phyloP scores from a whole-genome alignment of 2,329 filamentous ascomycete genomes.

The Trichophyton mentagrophytes region DNA sequence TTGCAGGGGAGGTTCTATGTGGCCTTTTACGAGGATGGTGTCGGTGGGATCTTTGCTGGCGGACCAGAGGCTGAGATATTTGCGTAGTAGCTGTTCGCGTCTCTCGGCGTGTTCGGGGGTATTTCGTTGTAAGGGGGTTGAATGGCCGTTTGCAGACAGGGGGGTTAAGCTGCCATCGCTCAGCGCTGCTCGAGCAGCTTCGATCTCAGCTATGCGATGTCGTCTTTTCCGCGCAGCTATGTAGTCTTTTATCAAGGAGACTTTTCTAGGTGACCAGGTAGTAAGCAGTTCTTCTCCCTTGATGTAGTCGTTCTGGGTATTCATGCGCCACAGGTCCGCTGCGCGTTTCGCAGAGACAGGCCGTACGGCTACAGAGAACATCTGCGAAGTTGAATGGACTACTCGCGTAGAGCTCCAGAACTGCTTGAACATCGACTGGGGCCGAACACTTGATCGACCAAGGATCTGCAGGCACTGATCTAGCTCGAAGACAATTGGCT shows the following conservation, averaged over 20 bases:
- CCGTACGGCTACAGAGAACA: constrained; percentile 76
- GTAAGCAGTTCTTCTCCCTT: constrained; percentile 83
- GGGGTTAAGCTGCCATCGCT: constrained; percentile 29
- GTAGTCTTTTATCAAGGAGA: constrained; percentile 82
- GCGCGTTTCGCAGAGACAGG: constrained; percentile 83
- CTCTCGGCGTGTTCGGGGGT: constrained; percentile 24
- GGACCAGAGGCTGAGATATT: constrained; percentile 32
- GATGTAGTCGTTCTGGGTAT: constrained; percentile 86
- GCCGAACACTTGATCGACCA: constrained; percentile 69
- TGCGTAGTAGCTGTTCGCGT: constrained; percentile 27
- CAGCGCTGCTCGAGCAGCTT: constrained; percentile 42
- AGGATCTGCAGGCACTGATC: constrained; percentile 73
- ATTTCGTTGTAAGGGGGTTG: constrained; percentile 18
- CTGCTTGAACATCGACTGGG: constrained; percentile 73
- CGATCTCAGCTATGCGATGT: constrained; percentile 64
- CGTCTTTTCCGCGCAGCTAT: constrained; percentile 62
- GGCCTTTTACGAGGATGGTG: constrained; percentile 31
- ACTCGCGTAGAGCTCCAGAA: constrained; percentile 76
- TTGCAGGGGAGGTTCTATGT: constrained; percentile 32
- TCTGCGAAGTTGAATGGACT: constrained; percentile 71
- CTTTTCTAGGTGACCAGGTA: constrained; percentile 77
- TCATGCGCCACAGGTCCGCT: constrained; percentile 91
- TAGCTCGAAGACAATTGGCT: constrained; percentile 75
- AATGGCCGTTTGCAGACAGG: constrained; percentile 24
- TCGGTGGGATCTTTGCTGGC: constrained; percentile 31